A percentile compares a stretch with the other conserved stretches of the same genome.
phyloP scores from a whole-genome alignment of 2,329 filamentous ascomycete genomes.

The Penicillium sp. region DNA sequence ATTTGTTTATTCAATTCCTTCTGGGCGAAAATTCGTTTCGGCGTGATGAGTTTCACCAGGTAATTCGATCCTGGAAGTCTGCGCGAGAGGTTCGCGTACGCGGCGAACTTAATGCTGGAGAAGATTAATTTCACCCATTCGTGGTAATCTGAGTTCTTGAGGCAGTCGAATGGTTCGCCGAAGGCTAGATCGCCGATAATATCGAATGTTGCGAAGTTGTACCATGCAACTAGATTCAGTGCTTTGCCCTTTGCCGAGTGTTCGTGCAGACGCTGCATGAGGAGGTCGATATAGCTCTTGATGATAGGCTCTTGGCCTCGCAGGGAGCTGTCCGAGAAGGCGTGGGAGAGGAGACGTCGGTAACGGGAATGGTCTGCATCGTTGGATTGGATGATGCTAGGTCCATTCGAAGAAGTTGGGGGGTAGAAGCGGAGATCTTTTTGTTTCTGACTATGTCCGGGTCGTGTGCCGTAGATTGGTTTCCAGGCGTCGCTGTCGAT shows the following conservation, averaged over 20 bases:
- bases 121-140: conserved; percentile 29
- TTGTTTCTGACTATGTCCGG: conserved; percentile 23
- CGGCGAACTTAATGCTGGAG: background rate
- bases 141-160: conserved; percentile 30
- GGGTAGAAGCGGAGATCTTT: conserved; percentile 27
- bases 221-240: conserved; percentile 35
- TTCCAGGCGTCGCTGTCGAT: conserved; percentile 31
- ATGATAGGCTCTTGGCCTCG: conserved; percentile 44
- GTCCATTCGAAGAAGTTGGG: background rate
- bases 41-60: conserved; percentile 7
- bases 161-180: conserved; percentile 36
- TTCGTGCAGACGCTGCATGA: conserved; percentile 33
- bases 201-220: conserved; percentile 40
- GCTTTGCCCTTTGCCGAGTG: conserved; percentile 5
- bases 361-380: conserved; percentile 23
- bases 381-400: conserved; percentile 19
- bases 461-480: conserved; percentile 30
- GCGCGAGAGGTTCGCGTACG: conserved; percentile 12
- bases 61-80: conserved; percentile 8
- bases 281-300: conserved; percentile 33
- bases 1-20: conserved; percentile 5
- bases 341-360: conserved; percentile 41
- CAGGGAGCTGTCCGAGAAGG: conserved; percentile 50
- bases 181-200: conserved; percentile 38
- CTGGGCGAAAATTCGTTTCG: background rate